A percentile compares a stretch with the other conserved stretches of the same genome.
Evolutionary conservation across 345 rosid genomes (phyloP).

Genomic region (Noccaea caerulescens): DNA sequence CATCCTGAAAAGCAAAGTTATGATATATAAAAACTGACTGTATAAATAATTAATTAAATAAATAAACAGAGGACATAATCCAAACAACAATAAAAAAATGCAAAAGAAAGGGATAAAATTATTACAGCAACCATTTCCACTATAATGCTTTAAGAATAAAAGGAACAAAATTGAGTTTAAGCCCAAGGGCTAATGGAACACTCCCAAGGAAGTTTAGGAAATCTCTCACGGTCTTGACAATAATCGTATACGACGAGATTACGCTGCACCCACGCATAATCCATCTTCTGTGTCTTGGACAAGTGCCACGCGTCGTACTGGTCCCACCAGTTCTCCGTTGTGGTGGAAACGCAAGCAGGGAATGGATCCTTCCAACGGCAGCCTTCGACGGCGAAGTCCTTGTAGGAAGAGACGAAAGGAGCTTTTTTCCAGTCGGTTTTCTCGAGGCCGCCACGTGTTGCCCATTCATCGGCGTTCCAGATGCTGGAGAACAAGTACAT

Average conservation of each 20-base stretch:
- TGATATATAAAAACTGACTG: not conserved
- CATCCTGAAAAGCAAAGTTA: not conserved
- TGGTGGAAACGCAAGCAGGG: constrained; percentile 86
- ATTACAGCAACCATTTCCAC: constrained; percentile 27
- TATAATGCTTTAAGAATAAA: not conserved
- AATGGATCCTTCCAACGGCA: constrained; percentile 95
- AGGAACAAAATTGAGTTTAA: constrained; percentile 41
- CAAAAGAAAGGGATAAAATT: not conserved
- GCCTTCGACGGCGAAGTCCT: constrained; percentile 79
- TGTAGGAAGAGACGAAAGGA: constrained; percentile 90
- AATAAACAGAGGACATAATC: constrained; percentile 8
- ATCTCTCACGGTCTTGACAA: constrained; percentile 71
- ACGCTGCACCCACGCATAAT: constrained; percentile 87
- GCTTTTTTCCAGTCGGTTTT: constrained; percentile 89
- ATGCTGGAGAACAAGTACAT: constrained; percentile 96
- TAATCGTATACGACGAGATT: constrained; percentile 92
- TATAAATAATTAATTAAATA: constrained; percentile 35
- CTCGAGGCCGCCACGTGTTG: constrained; percentile 93
- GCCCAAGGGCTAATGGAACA: constrained; percentile 92
- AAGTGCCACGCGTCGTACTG: constrained; percentile 90
- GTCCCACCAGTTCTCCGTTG: constrained; percentile 94
- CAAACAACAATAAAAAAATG: not conserved
- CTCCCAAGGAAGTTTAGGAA: constrained; percentile 63
- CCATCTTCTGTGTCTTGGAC: constrained; percentile 72
- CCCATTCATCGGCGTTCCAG: constrained; percentile 99